phyloP scores from a whole-genome alignment of 2,329 filamentous ascomycete species.

The Albifimbria verrucaria region DNA sequence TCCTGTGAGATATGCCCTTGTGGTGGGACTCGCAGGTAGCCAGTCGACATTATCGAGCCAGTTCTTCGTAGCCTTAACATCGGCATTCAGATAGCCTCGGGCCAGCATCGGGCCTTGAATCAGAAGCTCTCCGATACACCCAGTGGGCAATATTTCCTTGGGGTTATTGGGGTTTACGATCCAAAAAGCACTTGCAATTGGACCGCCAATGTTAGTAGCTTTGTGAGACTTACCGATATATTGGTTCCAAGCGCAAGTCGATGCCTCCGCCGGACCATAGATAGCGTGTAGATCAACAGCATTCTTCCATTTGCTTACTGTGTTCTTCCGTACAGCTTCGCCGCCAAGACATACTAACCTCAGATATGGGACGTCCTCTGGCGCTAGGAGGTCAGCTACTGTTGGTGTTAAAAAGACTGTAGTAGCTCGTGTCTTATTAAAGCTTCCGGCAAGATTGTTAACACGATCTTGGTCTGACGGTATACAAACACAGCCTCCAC shows the following conservation, averaged over 20 bases:
- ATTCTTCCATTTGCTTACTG: not conserved
- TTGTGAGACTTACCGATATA: not conserved
- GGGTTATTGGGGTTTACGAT: constrained; percentile 3
- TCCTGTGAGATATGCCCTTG: constrained; percentile 11
- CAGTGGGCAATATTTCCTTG: constrained; percentile 3
- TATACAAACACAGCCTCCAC: constrained; percentile 15
- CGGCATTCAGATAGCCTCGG: constrained; percentile 6
- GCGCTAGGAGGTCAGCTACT: not conserved
- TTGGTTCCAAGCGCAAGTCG: not conserved
- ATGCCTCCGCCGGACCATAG: not conserved
- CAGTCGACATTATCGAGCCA: not conserved
- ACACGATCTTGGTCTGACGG: constrained; percentile 12
- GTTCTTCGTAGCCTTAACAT: not conserved
- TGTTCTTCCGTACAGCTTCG: not conserved
- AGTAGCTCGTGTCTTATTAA: not conserved
- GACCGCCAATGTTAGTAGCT: not conserved
- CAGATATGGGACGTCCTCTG: not conserved
- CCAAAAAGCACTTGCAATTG: constrained; percentile 3
- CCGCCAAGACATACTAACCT: not conserved
- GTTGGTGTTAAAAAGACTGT: not conserved
- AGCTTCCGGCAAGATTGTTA: not conserved
- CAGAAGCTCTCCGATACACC: constrained; percentile 8
- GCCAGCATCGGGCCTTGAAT: constrained; percentile 9
- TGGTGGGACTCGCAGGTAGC: not conserved
- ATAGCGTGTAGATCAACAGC: not conserved